Percentiles rank a stretch among this genome's conserved stretches.
phyloP scores from a whole-genome alignment of 2,329 filamentous ascomycete genomes.

The Zelopaecilomyces penicillatus region DNA sequence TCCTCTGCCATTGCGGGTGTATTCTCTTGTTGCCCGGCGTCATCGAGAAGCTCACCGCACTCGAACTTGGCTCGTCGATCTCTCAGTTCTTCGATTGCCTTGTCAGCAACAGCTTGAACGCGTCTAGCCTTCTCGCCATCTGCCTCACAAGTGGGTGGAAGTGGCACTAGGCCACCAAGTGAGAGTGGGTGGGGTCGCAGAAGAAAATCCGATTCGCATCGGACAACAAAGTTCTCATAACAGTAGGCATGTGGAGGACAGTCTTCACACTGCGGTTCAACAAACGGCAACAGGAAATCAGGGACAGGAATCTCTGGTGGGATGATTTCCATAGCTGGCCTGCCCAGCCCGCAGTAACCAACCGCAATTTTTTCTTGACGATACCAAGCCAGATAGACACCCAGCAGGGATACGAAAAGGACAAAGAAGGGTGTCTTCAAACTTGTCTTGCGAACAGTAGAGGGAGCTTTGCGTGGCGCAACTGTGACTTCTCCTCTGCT shows the following conservation, averaged over 20 bases:
- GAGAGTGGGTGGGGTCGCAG: slow-evolving; percentile 77
- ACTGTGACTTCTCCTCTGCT: slow-evolving; percentile 41
- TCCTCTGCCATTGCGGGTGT: slow-evolving; percentile 56
- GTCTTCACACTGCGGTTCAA: slow-evolving; percentile 76
- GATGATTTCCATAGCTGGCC: slow-evolving; percentile 45
- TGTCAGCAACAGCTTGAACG: slow-evolving; percentile 80
- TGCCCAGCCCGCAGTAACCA: slow-evolving; percentile 84
- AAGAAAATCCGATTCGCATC: slow-evolving; percentile 82
- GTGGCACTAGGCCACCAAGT: slow-evolving; percentile 68
- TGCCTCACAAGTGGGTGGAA: slow-evolving; percentile 87
- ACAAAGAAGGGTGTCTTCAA: slow-evolving; percentile 61
- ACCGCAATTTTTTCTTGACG: slow-evolving; percentile 93
- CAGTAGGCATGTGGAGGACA: slow-evolving; percentile 90
- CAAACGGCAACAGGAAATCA: slow-evolving; percentile 58
- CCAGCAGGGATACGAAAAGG: slow-evolving; percentile 60
- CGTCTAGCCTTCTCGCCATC: slow-evolving; percentile 87
- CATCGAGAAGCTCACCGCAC: slow-evolving; percentile 64
- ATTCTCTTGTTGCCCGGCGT: slow-evolving; percentile 49
- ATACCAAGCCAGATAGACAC: slow-evolving; percentile 73
- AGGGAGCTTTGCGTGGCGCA: slow-evolving; percentile 33
- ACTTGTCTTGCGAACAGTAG: slow-evolving; percentile 32
- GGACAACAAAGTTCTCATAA: slow-evolving; percentile 65
- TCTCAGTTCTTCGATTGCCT: slow-evolving; percentile 76
- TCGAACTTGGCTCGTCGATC: slow-evolving; percentile 83
- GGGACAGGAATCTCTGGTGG: slow-evolving; percentile 51